A percentile compares a stretch with the other conserved stretches of the same genome.
phyloP scores from a whole-genome alignment of 2,329 filamentous ascomycete genomes.

The Ophiostoma sp. region DNA sequence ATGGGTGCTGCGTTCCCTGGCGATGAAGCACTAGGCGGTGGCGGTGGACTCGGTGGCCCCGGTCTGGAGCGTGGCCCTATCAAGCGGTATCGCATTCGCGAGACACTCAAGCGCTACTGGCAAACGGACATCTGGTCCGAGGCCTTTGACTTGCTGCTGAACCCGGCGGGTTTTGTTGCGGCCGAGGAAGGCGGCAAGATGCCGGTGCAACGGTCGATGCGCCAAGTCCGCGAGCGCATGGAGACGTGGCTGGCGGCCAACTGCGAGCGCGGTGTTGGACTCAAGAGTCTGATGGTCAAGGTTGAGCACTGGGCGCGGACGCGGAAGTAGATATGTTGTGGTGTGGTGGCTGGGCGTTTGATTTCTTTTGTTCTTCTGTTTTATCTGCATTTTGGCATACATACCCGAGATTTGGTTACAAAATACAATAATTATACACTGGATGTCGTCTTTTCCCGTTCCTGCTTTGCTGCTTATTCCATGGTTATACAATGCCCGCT shows the following conservation, averaged over 20 bases:
- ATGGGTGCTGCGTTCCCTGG: background rate
- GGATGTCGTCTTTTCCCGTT: slow-evolving; percentile 36
- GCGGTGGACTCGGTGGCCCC: slow-evolving; percentile 23
- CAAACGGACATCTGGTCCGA: slow-evolving; percentile 87
- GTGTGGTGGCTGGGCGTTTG: background rate
- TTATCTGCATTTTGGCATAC: slow-evolving; percentile 21
- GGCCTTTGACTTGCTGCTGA: slow-evolving; percentile 82
- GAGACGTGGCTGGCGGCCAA: slow-evolving; percentile 79
- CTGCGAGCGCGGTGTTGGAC: slow-evolving; percentile 74
- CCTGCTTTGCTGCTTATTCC: slow-evolving; percentile 34
- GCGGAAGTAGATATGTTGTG: slow-evolving; percentile 33
- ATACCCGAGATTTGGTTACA: slow-evolving; percentile 19
- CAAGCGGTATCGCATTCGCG: slow-evolving; percentile 76
- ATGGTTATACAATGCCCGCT: background rate
- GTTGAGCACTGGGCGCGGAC: slow-evolving; percentile 53
- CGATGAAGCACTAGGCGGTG: slow-evolving; percentile 44
- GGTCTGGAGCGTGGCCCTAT: slow-evolving; percentile 47
- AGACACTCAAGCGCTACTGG: slow-evolving; percentile 92
- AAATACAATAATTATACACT: background rate
- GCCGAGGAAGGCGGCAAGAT: slow-evolving; percentile 62
- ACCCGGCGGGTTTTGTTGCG: slow-evolving; percentile 66
- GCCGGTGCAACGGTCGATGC: slow-evolving; percentile 73
- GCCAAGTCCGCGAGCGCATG: slow-evolving; percentile 71
- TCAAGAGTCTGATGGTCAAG: slow-evolving; percentile 69
- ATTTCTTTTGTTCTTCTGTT: slow-evolving; percentile 11